Percentiles rank a stretch among this genome's conserved stretches.
Evolutionary conservation across 768 basidiomycete species (phyloP).

Genomic region (Amanita rubescens): DNA sequence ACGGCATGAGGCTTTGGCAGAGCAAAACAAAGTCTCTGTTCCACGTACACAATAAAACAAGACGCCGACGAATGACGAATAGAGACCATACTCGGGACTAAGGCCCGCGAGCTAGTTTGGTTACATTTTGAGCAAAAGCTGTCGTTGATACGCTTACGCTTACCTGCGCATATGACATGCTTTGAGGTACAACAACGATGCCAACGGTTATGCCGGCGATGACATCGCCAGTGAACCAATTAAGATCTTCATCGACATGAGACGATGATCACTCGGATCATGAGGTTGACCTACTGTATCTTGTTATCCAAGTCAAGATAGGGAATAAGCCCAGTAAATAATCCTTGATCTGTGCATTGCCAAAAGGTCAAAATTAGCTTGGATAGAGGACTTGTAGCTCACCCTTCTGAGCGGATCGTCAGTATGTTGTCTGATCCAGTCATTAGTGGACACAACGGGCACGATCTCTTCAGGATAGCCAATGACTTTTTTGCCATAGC

Average conservation of each 20-base stretch:
- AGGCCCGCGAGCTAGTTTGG: conserved; percentile 68
- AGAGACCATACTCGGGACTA: conserved; percentile 82
- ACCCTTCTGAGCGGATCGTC: conserved; percentile 45
- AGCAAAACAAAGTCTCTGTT: background rate
- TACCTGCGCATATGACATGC: conserved; percentile 84
- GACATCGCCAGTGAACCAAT: conserved; percentile 81
- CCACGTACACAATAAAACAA: conserved; percentile 70
- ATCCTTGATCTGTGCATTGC: conserved; percentile 35
- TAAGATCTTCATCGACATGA: conserved; percentile 40
- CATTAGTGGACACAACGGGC: conserved; percentile 49
- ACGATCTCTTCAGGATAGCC: conserved; percentile 53
- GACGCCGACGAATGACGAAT: conserved; percentile 88
- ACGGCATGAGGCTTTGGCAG: conserved; percentile 2
- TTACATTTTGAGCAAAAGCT: background rate
- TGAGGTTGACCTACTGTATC: conserved; percentile 61
- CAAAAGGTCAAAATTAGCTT: background rate
- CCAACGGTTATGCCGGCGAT: conserved; percentile 93
- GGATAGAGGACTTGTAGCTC: conserved; percentile 17
- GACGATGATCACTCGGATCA: background rate
- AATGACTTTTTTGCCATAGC: conserved; percentile 49
- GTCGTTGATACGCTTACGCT: conserved; percentile 1
- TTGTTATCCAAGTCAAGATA: conserved; percentile 74
- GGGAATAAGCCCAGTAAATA: conserved; percentile 80
- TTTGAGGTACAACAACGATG: conserved; percentile 91
- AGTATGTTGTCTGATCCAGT: conserved; percentile 40